Percentiles rank a stretch among this genome's conserved stretches.
Evolutionary conservation across 208 protist species (phyloP).

Genomic region (Leishmania guyanensis): DNA sequence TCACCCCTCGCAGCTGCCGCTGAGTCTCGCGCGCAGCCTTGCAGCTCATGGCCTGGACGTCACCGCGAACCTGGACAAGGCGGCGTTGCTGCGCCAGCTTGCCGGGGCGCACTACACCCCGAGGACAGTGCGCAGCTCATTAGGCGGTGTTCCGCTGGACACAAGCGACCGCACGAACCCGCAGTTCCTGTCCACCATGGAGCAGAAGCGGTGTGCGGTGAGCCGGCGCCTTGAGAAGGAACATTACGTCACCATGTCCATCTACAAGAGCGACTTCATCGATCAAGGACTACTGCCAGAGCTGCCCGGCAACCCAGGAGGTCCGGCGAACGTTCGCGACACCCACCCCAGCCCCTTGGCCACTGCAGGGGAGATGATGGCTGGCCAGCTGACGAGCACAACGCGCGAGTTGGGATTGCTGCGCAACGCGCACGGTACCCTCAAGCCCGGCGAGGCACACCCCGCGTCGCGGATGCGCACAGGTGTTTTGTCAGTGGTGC

Average conservation of each 20-base stretch:
- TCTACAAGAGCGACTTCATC: constrained; percentile 72
- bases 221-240: constrained; percentile 71
- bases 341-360: constrained; percentile 34
- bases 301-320: constrained; percentile 51
- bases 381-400: constrained; percentile 50
- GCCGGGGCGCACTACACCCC: constrained; percentile 31
- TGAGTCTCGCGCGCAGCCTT: constrained; percentile 48
- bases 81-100: constrained; percentile 55
- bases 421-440: constrained; percentile 76
- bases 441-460: constrained; percentile 34
- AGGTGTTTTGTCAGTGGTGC: constrained; percentile 38
- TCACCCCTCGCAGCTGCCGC: constrained; percentile 75
- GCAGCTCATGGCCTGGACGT: constrained; percentile 49
- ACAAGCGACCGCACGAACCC: constrained; percentile 72
- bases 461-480: neutral
- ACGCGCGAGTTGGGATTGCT: constrained; percentile 33
- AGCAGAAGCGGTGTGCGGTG: constrained; percentile 53
- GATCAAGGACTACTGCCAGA: constrained; percentile 71
- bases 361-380: constrained; percentile 55
- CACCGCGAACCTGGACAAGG: constrained; percentile 49
- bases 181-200: constrained; percentile 41
- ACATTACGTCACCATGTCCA: constrained; percentile 70
- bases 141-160: constrained; percentile 22
- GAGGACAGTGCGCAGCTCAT: neutral
- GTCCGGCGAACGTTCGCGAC: constrained; percentile 33